These are phyloP conservation scores for Luvunga scandens DNA, from an alignment of 345 rosid species.

Conservation along the genomic window DNA sequence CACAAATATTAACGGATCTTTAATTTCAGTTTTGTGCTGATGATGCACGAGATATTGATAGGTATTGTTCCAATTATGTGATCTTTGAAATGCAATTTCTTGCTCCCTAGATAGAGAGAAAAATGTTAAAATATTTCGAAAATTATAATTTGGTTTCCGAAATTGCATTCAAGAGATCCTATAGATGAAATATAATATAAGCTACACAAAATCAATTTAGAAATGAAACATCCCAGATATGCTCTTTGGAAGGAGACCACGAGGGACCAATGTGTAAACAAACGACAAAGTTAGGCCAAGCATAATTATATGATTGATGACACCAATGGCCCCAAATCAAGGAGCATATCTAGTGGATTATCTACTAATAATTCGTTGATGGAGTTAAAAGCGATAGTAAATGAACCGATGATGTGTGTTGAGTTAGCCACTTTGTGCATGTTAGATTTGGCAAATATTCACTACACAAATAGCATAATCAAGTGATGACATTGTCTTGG, in stretches of 20 bases:
- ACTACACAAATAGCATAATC: not conserved
- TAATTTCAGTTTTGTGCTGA: not conserved
- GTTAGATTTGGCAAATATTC: not conserved
- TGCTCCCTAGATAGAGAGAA: constrained; percentile 5
- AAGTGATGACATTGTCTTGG: not conserved
- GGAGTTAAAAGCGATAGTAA: not conserved
- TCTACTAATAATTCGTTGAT: not conserved
- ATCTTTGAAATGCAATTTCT: constrained; percentile 8
- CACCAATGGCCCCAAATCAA: not conserved
- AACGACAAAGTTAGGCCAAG: constrained; percentile 11
- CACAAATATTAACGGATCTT: not conserved
- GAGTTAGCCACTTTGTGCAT: not conserved
- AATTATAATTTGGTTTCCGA: constrained; percentile 19
- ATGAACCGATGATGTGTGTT: not conserved
- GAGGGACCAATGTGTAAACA: not conserved
- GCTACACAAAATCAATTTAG: not conserved
- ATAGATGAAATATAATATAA: constrained; percentile 4
- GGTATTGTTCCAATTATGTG: not conserved
- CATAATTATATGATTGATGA: constrained; percentile 13
- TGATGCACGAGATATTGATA: not conserved
- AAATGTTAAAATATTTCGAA: not conserved
- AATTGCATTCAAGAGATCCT: not conserved
- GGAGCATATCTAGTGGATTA: not conserved
- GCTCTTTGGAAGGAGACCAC: constrained; percentile 23
- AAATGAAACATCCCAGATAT: not conserved